Base-by-base conservation (phyloP, 2,329 filamentous ascomycete genomes). In the Fusarium globosum region DNA sequence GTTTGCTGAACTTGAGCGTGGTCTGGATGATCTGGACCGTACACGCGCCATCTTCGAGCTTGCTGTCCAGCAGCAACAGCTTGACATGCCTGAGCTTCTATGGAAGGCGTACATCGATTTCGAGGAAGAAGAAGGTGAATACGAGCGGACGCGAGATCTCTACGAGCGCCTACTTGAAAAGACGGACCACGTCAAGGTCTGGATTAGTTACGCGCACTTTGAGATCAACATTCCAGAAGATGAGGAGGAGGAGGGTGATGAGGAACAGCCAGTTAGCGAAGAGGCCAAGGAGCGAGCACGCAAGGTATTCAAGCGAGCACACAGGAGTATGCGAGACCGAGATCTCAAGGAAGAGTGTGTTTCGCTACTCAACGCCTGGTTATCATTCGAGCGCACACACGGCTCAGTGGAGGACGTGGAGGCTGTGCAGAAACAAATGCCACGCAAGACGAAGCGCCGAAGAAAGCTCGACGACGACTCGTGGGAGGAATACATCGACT, bases 91-190 rank as follows among this genome's bases (percentile, higher is more conserved):
- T 0, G 96, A 99, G 84, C 87, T 98, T 58, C 87, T 98, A 4
- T 99, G 96, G 96, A 98, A 98, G 84, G 91, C 95, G 4, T 99
- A 97, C 82, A 98, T 99, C 77, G 96, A 99, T 82, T 98, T 98
- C 79, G 96, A 99, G 83, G 96, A 98, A 80, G 94, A 97, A 78
- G 94, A 97, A 82, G 94, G 92, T 78, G 94, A 98, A 82, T 98
- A 96, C 82, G 94, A 95, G 60, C 88, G 91, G 55, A 94, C 95
- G 9, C 89, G 96, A 55, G 85, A 86, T 7, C 86, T 99, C 49
- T 99, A 98, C 84, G 96, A 98, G 85, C 90, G 96, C 13, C 88
- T 99, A 18, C 88, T 99, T 48, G 88, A 94, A 79, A 98, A 97
- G 90, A 97, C 96, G n/a, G 92, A 96, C 79, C 96, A 99, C 80